Percentiles rank a stretch among this genome's conserved stretches.
phyloP scores from a whole-genome alignment of 257 asterid species.

The Asclepias syriaca region DNA sequence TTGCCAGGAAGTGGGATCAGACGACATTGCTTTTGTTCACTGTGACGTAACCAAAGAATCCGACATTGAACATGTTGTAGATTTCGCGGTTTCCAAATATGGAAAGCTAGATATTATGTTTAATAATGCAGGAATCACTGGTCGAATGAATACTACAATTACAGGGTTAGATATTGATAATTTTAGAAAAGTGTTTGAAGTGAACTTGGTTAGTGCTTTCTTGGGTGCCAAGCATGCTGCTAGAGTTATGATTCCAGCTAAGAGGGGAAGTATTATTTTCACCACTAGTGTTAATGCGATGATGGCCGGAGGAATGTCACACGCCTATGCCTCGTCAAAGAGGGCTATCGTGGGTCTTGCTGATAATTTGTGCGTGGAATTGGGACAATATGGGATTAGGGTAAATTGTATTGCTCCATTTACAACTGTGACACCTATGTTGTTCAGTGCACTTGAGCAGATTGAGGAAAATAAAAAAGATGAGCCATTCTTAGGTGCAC shows the following conservation, averaged over 20 bases:
- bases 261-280: conserved; percentile 28
- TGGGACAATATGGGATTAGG: conserved; percentile 29
- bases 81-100: not conserved
- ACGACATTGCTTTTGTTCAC: conserved; percentile 3
- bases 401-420: conserved; percentile 29
- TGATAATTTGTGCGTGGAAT: conserved; percentile 23
- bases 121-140: not conserved
- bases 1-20: not conserved
- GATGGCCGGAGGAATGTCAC: conserved; percentile 16
- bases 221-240: conserved; percentile 35
- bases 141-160: not conserved
- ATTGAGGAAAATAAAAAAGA: no score
- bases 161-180: no score
- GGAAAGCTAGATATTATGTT: conserved; percentile 17
- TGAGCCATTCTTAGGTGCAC: no score
- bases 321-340: conserved; percentile 21
- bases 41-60: conserved; percentile 12
- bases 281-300: conserved; percentile 26
- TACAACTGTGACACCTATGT: not conserved
- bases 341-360: conserved; percentile 28
- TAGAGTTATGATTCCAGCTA: conserved; percentile 26
- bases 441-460: no score
- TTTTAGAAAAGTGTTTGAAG: no score
- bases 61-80: conserved; percentile 3
- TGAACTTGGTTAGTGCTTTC: conserved; percentile 12